Conservation (phyloP, 2,329 filamentous ascomycete species). For the Sporothrix dimorphospora region DNA sequence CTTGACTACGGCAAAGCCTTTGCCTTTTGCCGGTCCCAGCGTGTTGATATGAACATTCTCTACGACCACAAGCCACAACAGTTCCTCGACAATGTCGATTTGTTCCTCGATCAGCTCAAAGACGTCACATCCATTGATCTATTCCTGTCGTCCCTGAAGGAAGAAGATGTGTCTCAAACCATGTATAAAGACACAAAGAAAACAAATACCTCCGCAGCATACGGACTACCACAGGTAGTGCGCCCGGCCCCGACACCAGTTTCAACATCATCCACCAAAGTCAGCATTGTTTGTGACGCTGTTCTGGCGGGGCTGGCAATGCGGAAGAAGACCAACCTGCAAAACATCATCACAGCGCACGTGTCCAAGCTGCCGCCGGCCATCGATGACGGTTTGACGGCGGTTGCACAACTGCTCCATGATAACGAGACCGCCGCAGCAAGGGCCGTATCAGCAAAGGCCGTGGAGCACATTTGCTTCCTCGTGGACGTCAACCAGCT, state of each 20-base stretch:
- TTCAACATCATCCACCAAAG: slow-evolving; percentile 57
- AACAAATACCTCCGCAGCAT: slow-evolving; percentile 30
- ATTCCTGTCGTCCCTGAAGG: slow-evolving; percentile 84
- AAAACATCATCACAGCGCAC: slow-evolving; percentile 92
- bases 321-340: slow-evolving; percentile 67
- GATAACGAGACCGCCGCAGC: slow-evolving; percentile 75
- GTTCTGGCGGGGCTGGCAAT: slow-evolving; percentile 70
- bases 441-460: slow-evolving; percentile 50
- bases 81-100: slow-evolving; percentile 73
- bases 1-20: slow-evolving; percentile 86
- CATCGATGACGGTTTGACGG: slow-evolving; percentile 77
- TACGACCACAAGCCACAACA: slow-evolving; percentile 90
- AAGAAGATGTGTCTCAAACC: slow-evolving; percentile 90
- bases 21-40: slow-evolving; percentile 82
- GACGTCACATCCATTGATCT: slow-evolving; percentile 84
- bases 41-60: slow-evolving; percentile 97
- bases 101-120: slow-evolving; percentile 83
- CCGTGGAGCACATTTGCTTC: slow-evolving; percentile 97
- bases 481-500: slow-evolving; percentile 89
- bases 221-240: slow-evolving; percentile 5
- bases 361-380: slow-evolving; percentile 93
- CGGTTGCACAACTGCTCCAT: slow-evolving; percentile 75
- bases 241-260: neutral
- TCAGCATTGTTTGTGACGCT: slow-evolving; percentile 87
- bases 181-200: slow-evolving; percentile 89